phyloP scores from a whole-genome alignment of 352 stramenopile genomes.

The Pythium sukuiense region DNA sequence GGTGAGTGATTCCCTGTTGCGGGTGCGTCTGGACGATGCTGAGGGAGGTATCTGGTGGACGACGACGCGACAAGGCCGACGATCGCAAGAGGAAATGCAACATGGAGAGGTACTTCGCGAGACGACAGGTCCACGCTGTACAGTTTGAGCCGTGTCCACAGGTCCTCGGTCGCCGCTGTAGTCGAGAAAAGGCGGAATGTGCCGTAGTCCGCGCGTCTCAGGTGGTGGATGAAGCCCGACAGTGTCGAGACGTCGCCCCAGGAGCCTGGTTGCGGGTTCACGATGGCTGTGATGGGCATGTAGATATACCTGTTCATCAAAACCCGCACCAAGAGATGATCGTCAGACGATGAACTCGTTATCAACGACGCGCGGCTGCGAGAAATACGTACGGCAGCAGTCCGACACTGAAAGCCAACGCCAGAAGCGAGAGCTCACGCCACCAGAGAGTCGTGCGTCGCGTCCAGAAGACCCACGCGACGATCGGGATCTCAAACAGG shows the following conservation, averaged over 20 bases:
- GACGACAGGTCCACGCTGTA: slow-evolving; percentile 74
- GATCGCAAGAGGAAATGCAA: slow-evolving; percentile 39
- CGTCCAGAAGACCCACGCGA: slow-evolving; percentile 72
- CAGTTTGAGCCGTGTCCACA: slow-evolving; percentile 63
- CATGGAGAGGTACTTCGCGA: slow-evolving; percentile 48
- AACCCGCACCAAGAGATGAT: neutral
- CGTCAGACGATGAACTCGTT: neutral
- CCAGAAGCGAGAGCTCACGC: slow-evolving; percentile 43
- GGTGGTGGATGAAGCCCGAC: slow-evolving; percentile 89
- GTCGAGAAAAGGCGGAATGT: slow-evolving; percentile 92
- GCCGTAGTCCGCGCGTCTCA: slow-evolving; percentile 92
- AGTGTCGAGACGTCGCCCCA: slow-evolving; percentile 92
- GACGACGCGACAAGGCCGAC: slow-evolving; percentile 22
- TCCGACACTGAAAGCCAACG: slow-evolving; percentile 67
- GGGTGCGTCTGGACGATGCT: neutral
- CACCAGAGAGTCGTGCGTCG: slow-evolving; percentile 33
- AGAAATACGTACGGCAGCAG: slow-evolving; percentile 69
- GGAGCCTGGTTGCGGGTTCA: slow-evolving; percentile 81
- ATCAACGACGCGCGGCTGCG: neutral
- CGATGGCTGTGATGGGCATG: slow-evolving; percentile 72
- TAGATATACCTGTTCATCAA: slow-evolving; percentile 44
- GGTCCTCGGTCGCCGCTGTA: slow-evolving; percentile 53
- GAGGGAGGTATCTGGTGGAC: slow-evolving; percentile 27
- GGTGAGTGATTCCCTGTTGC: neutral
- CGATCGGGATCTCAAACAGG: slow-evolving; percentile 89